These are phyloP conservation scores for Rhodomyrtus psidioides DNA, from an alignment of 441 rosid species.

Conservation along the genomic window DNA sequence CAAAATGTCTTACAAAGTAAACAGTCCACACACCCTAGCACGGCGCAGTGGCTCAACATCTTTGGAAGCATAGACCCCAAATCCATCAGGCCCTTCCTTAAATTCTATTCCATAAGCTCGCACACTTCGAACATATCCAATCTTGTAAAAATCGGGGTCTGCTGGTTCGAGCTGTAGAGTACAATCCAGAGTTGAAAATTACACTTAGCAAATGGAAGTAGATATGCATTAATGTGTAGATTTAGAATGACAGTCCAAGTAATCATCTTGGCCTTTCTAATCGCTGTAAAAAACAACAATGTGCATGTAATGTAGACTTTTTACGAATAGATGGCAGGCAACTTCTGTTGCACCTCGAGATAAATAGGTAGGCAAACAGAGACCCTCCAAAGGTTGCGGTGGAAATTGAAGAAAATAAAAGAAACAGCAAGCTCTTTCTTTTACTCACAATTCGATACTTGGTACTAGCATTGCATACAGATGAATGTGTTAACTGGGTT, in stretches of 20 bases:
- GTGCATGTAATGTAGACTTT: background rate
- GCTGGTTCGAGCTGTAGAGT: constrained; percentile 39
- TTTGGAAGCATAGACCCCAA: constrained; percentile 84
- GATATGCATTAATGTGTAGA: background rate
- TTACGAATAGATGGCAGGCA: background rate
- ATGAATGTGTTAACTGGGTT: background rate
- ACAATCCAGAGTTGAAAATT: background rate
- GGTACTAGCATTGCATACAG: background rate
- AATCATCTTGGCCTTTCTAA: background rate
- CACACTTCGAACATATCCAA: constrained; percentile 72
- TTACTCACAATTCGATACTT: background rate
- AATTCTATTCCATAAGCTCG: constrained; percentile 90
- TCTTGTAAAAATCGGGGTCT: constrained; percentile 91
- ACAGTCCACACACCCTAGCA: constrained; percentile 56
- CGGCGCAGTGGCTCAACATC: constrained; percentile 82
- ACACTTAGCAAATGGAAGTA: background rate
- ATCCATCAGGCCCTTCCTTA: constrained; percentile 87
- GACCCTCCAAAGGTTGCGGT: background rate
- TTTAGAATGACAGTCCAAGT: background rate
- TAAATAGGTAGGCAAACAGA: background rate
- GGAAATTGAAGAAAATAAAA: background rate
- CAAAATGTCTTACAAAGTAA: background rate
- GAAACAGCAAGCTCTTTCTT: background rate
- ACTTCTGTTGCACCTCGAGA: background rate
- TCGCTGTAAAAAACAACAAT: background rate